phyloP scores from a whole-genome alignment of 1,284 basidiomycete genomes.

The Trametes pubescens region DNA sequence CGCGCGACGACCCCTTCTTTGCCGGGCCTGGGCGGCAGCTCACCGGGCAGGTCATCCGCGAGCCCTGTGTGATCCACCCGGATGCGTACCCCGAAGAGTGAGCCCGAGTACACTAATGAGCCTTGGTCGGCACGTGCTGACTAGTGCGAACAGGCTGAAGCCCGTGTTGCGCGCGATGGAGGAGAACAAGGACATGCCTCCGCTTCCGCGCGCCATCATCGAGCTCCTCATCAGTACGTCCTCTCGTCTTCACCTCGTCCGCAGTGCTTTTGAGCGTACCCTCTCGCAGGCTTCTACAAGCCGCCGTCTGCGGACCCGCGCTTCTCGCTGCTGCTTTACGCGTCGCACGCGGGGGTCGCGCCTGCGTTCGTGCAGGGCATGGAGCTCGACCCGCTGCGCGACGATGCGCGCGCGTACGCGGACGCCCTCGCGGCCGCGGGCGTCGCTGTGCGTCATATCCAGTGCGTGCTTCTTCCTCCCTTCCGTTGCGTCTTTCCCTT shows the following conservation, averaged over 20 bases:
- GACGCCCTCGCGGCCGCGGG: constrained; percentile 32
- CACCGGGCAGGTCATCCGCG: constrained; percentile 27
- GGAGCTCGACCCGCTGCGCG: constrained; percentile 35
- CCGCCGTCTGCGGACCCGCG: constrained; percentile 26
- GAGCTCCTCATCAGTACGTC: constrained; percentile 9
- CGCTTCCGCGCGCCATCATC: constrained; percentile 12
- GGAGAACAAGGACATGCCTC: constrained; percentile 33
- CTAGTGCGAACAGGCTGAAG: constrained; percentile 9
- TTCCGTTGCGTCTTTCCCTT: no score
- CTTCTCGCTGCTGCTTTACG: constrained; percentile 29
- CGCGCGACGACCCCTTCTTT: constrained; percentile 36
- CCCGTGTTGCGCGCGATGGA: constrained; percentile 33
- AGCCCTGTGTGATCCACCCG: constrained; percentile 22
- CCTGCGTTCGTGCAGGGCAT: constrained; percentile 35
- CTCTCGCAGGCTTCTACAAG: constrained; percentile 10
- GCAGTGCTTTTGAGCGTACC: not conserved
- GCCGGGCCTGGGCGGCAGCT: constrained; percentile 8
- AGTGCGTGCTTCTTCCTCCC: constrained; percentile 23
- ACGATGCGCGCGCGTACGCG: constrained; percentile 38
- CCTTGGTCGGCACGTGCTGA: not conserved
- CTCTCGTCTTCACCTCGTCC: not conserved
- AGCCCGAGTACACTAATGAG: no score
- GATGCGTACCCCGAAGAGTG: constrained; percentile 25
- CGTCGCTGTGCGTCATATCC: constrained; percentile 31
- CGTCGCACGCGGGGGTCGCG: constrained; percentile 32